Conservation (phyloP, 176 grass and related monocot genomes). For the Chloris gayana region DNA sequence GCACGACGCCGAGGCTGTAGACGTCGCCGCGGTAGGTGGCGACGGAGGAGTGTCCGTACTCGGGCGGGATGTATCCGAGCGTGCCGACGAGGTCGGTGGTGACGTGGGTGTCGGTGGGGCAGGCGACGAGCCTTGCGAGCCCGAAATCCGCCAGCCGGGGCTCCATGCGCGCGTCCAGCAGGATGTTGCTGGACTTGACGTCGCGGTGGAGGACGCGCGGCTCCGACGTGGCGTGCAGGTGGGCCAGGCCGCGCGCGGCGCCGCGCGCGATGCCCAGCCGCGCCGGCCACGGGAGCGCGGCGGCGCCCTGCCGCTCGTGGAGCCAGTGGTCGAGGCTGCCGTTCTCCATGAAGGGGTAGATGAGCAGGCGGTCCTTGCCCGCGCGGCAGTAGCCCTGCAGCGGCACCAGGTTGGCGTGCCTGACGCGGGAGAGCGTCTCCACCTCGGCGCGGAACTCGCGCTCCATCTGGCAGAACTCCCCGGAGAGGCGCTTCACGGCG, state of each 20-base stretch:
- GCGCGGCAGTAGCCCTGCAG: constrained; percentile 61
- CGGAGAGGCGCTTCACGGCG: constrained; percentile 58
- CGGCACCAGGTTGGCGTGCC: constrained; percentile 56
- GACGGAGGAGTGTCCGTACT: constrained; percentile 47
- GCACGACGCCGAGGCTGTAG: constrained; percentile 80
- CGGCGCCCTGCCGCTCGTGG: constrained; percentile 24
- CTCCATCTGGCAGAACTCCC: constrained; percentile 56
- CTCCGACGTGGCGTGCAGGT: constrained; percentile 64
- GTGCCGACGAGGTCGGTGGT: constrained; percentile 72
- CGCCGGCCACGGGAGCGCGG: constrained; percentile 39
- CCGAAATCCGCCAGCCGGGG: constrained; percentile 74
- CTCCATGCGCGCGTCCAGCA: constrained; percentile 58
- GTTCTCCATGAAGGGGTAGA: constrained; percentile 70
- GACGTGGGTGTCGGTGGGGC: constrained; percentile 53
- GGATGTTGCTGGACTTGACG: constrained; percentile 88
- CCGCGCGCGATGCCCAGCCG: constrained; percentile 41
- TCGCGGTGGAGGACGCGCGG: constrained; percentile 75
- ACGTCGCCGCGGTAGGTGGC: constrained; percentile 65
- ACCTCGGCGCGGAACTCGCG: constrained; percentile 81
- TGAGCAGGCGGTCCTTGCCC: constrained; percentile 64
- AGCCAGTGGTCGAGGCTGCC: constrained; percentile 81
- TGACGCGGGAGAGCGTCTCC: constrained; percentile 66
- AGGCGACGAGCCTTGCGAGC: constrained; percentile 45
- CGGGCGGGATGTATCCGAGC: constrained; percentile 77
- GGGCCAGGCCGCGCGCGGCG: constrained; percentile 51